Evolutionary conservation across 805 yeast genomes (phyloP), one percentile per base, ranked within the genome.

Genomic region (Candida rishiriensis): DNA sequence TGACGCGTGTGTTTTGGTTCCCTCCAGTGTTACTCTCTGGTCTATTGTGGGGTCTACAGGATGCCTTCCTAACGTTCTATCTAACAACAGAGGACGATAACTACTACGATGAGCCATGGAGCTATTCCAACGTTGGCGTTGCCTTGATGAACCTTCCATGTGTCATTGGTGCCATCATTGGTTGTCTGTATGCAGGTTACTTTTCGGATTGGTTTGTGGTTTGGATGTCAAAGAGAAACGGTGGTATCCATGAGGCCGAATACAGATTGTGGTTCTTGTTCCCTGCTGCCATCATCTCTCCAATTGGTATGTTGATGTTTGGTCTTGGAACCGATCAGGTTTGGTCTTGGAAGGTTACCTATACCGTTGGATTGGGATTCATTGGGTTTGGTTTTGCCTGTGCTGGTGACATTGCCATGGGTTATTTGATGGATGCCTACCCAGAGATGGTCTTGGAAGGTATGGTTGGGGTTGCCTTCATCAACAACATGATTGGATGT

Each of bases 21-120:
- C 87, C 87, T 2, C 84, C 86, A 2, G 82, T 79, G 12, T 65
- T 82, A 54, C 65, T 78, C 18, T 78, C 85, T 2, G 87, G 88
- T 40, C 47, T 81, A n/a, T 78, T 84, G 50, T 85, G 91, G 91
- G 91, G 91, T 37, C 70, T 80, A 46, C 91, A 85, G 60, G 88
- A 83, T 57, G 85, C 88, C 0, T 81, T 83, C 57, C 70, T 85
- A 50, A 78, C 90, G 0, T 85, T 85, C 54, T 85, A 84, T 61
- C 62, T 85, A 49, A 84, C 90, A 2, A 77, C 86, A 10, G 86
- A 83, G 58, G 89, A 84, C 47, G 81, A 81, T 43, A 68, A 70
- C 50, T 85, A 79, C 65, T 78, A 79, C 41, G 81, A 73, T 44
- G 72, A 73, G 0, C 91, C 93, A 10, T 85, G 78, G 72, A 75